Conservation (phyloP, 2,329 filamentous ascomycete species). For the Botrytis tulipae region DNA sequence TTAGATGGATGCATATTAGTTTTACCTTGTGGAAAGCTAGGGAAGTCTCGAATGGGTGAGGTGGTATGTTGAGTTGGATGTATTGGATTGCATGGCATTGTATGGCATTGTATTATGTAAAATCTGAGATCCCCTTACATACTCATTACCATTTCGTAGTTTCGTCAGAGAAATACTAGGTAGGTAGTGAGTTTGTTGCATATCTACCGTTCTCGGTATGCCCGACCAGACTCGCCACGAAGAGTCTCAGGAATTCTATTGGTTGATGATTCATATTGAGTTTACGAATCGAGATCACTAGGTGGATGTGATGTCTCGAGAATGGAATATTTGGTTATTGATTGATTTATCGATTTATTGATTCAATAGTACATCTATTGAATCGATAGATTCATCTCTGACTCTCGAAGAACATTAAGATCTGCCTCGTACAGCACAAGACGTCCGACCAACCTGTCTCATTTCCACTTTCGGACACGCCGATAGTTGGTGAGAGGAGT, state of each 20-base stretch:
- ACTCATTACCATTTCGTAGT: too few species aligned
- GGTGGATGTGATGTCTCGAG: background rate
- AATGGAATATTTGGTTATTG: background rate
- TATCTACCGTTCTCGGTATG: background rate
- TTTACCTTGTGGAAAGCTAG: too few species aligned
- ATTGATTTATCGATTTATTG: background rate
- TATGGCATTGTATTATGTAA: too few species aligned
- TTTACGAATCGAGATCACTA: background rate
- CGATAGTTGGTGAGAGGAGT: background rate
- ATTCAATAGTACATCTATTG: background rate
- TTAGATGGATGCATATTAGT: too few species aligned
- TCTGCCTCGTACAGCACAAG: background rate
- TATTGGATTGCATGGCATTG: too few species aligned
- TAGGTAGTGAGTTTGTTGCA: background rate
- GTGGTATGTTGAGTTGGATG: too few species aligned
- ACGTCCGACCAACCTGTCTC: background rate
- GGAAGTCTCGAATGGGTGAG: too few species aligned
- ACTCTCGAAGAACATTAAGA: background rate
- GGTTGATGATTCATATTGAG: background rate
- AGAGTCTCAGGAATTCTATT: background rate
- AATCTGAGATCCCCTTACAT: too few species aligned
- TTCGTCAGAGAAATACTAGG: too few species aligned
- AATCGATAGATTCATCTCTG: background rate
- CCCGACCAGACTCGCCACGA: background rate
- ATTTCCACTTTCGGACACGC: background rate